These are phyloP conservation scores for Leccinum variabile DNA, from an alignment of 1,284 basidiomycete species.

Conservation along the genomic window DNA sequence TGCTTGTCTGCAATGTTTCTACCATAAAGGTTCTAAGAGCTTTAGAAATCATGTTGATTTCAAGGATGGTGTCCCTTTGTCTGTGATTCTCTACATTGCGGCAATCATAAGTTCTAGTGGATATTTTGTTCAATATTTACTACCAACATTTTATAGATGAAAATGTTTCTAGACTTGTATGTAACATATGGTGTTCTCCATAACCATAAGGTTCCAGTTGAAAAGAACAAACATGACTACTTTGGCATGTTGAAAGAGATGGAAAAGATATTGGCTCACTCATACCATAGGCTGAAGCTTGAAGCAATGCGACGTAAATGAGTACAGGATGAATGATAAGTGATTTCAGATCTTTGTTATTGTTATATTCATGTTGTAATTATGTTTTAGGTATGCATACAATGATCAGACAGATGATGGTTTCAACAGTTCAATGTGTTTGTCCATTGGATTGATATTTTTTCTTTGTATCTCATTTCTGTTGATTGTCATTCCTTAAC, in stretches of 20 bases:
- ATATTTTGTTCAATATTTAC: not conserved
- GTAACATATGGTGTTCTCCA: not conserved
- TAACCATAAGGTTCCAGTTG: not conserved
- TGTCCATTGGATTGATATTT: not conserved
- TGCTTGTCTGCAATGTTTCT: not conserved
- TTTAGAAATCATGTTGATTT: not conserved
- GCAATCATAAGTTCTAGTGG: too few relatives aligned
- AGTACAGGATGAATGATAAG: not conserved
- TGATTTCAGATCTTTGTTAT: not conserved
- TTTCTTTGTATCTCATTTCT: constrained; percentile 19
- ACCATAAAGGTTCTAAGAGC: not conserved
- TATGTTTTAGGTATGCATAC: not conserved
- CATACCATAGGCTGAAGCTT: not conserved
- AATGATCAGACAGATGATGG: not conserved
- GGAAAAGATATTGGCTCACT: not conserved
- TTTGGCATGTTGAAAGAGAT: not conserved
- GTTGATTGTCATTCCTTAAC: not conserved
- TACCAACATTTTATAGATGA: not conserved
- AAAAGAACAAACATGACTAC: not conserved
- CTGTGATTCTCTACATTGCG: not conserved
- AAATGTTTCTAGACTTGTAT: not conserved
- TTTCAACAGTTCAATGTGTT: not conserved
- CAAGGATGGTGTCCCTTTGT: not conserved
- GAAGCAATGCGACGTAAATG: not conserved
- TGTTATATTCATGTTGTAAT: not conserved